Evolutionary conservation across 331 rosid genomes (phyloP), one percentile per base, ranked within the genome.

Genomic region (Quercus lobata): DNA sequence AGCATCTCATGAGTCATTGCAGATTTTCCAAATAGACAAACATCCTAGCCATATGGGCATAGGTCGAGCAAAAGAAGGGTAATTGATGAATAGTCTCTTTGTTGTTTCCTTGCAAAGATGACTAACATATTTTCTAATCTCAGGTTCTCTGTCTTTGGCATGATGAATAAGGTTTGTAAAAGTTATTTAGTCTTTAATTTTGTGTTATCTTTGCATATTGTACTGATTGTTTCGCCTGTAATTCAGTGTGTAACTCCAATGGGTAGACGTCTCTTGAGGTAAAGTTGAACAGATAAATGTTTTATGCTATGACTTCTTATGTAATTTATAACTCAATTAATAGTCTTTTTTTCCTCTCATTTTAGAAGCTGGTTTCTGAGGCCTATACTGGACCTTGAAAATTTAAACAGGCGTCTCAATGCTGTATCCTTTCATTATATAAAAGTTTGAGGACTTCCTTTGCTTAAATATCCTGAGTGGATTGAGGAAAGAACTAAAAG

Each of bases 31-130:
- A 86, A 87, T 83, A 46, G 98, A 95, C 89, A 95, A 89, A 89
- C 98, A 92, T 86, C 97, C 98, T 55, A 95, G 98, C 89, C 94
- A 92, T 81, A 95, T 95, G 98, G 98, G 98, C 84, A 95, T 95
- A 79, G 98, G 98, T 73, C 88, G 97, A 86, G 92, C 97, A 70
- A 95, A 95, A 89, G 98, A 95, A 88, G 98, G 97, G 98, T 94
- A 85, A 62, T 78, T 77, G n/a, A 72, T 81, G 69, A 82, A 78
- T 71, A 66, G 5, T n/a, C 83, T 65, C 55, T 66, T 21, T 65
- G 76, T 34, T 62, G 61, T 83, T 61, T 77, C 57, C 74, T 75
- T 78, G 66, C 24, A 22, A 73, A 19, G 58, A 57, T 71, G 84
- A 80, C 53, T 76, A 66, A 69, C 73, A 85, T 55, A 32, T 80